phyloP scores from a whole-genome alignment of 495 filamentous ascomycete species.

The Friedmanniomyces simplex region DNA sequence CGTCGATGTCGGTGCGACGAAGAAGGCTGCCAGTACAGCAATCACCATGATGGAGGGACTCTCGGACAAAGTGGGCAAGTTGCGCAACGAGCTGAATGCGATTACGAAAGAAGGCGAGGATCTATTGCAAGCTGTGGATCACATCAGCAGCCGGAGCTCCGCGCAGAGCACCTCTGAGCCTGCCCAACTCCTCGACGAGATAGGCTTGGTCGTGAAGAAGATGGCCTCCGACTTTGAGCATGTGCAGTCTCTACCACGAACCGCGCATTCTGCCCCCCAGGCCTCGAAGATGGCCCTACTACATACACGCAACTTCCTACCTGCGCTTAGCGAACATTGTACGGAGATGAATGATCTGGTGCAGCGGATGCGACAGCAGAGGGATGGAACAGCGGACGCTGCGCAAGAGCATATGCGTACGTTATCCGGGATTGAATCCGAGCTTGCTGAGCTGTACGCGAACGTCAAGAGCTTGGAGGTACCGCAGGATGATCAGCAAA shows the following conservation, averaged over 20 bases:
- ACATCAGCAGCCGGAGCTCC: slow-evolving; percentile 24
- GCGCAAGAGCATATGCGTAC: slow-evolving; percentile 62
- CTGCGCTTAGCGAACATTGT: slow-evolving; percentile 59
- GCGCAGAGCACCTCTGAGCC: slow-evolving; percentile 36
- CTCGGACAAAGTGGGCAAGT: slow-evolving; percentile 39
- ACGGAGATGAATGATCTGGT: slow-evolving; percentile 66
- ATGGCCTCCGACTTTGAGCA: slow-evolving; percentile 79
- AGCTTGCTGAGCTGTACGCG: slow-evolving; percentile 56
- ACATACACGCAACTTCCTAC: slow-evolving; percentile 81
- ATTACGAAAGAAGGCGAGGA: slow-evolving; percentile 45
- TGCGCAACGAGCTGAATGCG: slow-evolving; percentile 42
- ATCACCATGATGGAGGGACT: slow-evolving; percentile 40
- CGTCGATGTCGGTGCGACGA: slow-evolving; percentile 55
- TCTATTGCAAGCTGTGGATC: slow-evolving; percentile 34
- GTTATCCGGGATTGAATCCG: slow-evolving; percentile 66
- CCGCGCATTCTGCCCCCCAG: slow-evolving; percentile 61
- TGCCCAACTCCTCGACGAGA: slow-evolving; percentile 62
- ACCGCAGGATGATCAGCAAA: slow-evolving; percentile 52
- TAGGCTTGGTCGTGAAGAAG: slow-evolving; percentile 74
- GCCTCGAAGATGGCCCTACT: slow-evolving; percentile 76
- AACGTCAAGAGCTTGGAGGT: slow-evolving; percentile 63
- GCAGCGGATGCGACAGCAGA: slow-evolving; percentile 52
- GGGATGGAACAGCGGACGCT: slow-evolving; percentile 46
- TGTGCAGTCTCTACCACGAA: slow-evolving; percentile 56
- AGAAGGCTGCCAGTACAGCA: slow-evolving; percentile 45